Conservation (phyloP, 805 yeast species). For the Saccharomyces kudriavzevii region DNA sequence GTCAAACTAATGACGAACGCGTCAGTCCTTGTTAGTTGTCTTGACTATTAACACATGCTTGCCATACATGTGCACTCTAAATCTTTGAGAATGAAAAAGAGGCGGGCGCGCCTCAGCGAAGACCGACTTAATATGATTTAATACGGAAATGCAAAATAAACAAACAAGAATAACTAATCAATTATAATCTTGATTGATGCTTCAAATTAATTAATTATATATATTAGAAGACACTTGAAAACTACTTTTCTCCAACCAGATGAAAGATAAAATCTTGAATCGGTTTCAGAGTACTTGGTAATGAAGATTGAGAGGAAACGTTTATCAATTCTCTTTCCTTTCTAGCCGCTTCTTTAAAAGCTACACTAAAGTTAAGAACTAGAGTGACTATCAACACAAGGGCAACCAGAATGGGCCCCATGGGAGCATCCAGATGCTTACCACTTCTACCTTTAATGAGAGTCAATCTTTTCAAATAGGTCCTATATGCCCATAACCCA, state of each 20-base stretch:
- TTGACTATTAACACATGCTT: background rate
- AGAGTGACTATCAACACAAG: conserved; percentile 59
- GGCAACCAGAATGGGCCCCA: conserved; percentile 85
- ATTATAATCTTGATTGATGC: background rate
- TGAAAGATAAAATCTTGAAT: conserved; percentile 28
- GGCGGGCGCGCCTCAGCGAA: background rate
- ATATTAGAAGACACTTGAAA: background rate
- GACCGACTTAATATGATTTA: background rate
- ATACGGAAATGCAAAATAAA: background rate
- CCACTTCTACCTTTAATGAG: conserved; percentile 77
- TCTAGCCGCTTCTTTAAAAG: conserved; percentile 39
- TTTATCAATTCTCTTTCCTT: background rate
- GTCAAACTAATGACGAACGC: background rate
- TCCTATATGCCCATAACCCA: conserved; percentile 82
- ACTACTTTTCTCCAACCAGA: conserved; percentile 28
- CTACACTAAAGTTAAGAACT: conserved; percentile 62
- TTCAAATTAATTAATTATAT: background rate
- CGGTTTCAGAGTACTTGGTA: conserved; percentile 18
- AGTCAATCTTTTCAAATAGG: conserved; percentile 61
- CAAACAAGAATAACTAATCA: background rate
- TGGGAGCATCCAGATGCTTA: conserved; percentile 76
- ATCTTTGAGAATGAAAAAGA: background rate
- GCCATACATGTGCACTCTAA: background rate
- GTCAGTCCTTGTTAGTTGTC: background rate
- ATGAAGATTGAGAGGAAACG: background rate